phyloP scores from a whole-genome alignment of 495 filamentous ascomycete species.

The Neurospora sublineolata region DNA sequence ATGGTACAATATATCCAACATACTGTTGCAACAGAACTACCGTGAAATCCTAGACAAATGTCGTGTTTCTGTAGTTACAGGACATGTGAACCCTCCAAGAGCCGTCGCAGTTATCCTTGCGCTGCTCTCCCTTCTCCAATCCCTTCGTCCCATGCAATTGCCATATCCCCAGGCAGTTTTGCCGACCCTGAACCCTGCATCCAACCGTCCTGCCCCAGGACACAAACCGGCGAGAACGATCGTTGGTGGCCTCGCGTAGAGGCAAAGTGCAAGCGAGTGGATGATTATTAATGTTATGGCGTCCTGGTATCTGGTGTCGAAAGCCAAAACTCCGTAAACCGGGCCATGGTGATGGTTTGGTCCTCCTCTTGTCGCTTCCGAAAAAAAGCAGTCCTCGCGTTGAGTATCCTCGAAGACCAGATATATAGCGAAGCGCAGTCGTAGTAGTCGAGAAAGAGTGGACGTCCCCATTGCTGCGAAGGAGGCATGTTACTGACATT shows the following conservation, averaged over 20 bases:
- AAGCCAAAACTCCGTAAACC: neutral
- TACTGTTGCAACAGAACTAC: neutral
- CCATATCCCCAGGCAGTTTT: neutral
- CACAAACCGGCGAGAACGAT: neutral
- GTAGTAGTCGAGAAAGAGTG: neutral
- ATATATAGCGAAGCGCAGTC: neutral
- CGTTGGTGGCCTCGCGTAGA: neutral
- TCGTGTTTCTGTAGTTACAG: neutral
- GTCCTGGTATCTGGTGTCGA: neutral
- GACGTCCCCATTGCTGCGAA: neutral
- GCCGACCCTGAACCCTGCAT: neutral
- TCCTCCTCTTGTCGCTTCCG: neutral
- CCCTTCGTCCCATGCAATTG: neutral
- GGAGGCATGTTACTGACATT: neutral
- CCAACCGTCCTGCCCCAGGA: neutral
- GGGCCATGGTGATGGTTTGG: neutral
- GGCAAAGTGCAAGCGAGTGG: neutral
- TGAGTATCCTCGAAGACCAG: neutral
- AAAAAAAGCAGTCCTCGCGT: neutral
- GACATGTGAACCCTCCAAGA: neutral
- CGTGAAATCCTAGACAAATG: neutral
- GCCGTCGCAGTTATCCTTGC: neutral
- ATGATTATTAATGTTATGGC: neutral
- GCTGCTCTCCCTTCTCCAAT: neutral
- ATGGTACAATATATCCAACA: neutral